These are phyloP conservation scores for Arthrobotrys sinensis DNA, from an alignment of 2,329 filamentous ascomycete genomes.

Conservation along the genomic window DNA sequence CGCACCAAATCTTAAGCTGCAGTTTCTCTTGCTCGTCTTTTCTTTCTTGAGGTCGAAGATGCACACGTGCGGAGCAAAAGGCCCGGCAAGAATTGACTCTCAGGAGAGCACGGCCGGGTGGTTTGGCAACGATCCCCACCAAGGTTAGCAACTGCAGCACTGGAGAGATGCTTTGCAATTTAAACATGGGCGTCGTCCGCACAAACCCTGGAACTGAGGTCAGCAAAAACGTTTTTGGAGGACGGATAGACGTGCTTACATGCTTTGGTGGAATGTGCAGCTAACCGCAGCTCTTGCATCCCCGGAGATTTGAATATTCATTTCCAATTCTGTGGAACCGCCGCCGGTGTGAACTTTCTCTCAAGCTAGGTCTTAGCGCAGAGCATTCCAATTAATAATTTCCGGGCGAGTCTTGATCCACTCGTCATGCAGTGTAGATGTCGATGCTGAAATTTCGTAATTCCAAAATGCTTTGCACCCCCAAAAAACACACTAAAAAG, in stretches of 20 bases:
- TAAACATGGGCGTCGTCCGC: slow-evolving; percentile 31
- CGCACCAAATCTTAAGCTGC: slow-evolving; percentile 50
- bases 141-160: slow-evolving; percentile 20
- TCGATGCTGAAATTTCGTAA: slow-evolving; percentile 20
- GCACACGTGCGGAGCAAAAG: slow-evolving; percentile 36
- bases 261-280: slow-evolving; percentile 21
- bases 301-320: slow-evolving; percentile 56
- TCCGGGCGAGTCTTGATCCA: slow-evolving; percentile 42
- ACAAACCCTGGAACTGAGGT: slow-evolving; percentile 29
- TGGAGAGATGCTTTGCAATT: slow-evolving; percentile 27
- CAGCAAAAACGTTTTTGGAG: slow-evolving; percentile 18
- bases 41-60: slow-evolving; percentile 29
- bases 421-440: slow-evolving; percentile 13
- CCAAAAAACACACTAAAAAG: slow-evolving; percentile 2
- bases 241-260: slow-evolving; percentile 19
- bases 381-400: slow-evolving; percentile 40
- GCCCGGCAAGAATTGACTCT: slow-evolving; percentile 33
- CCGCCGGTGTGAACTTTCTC: slow-evolving; percentile 24
- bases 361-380: slow-evolving; percentile 12
- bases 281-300: slow-evolving; percentile 23
- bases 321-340: slow-evolving; percentile 58
- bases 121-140: slow-evolving; percentile 28
- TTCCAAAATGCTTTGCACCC: slow-evolving; percentile 5
- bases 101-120: slow-evolving; percentile 38
- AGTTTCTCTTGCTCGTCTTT: slow-evolving; percentile 27